Conservation (phyloP, 2,329 filamentous ascomycete species). For the Nothophaeocryptopus gaeumannii region DNA sequence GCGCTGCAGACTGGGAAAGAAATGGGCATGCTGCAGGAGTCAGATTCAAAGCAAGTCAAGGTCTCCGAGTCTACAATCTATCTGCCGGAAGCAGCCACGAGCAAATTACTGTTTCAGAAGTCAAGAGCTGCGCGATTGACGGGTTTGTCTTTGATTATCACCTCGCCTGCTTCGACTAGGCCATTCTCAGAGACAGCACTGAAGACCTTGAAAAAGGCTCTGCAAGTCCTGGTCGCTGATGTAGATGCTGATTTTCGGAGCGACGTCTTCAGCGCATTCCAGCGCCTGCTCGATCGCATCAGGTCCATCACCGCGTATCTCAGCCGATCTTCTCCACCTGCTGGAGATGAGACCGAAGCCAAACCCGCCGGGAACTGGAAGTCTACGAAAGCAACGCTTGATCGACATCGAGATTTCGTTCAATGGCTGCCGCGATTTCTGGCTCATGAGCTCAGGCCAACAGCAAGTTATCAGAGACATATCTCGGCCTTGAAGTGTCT, state of each 20-base stretch:
- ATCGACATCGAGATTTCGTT: conserved; percentile 54
- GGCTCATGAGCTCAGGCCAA: conserved; percentile 69
- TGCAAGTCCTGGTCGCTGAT: conserved; percentile 75
- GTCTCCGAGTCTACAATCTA: conserved; percentile 44
- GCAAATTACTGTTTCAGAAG: conserved; percentile 37
- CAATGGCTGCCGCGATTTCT: conserved; percentile 72
- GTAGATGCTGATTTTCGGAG: conserved; percentile 83
- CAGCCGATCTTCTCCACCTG: conserved; percentile 8
- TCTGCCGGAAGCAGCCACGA: conserved; percentile 49
- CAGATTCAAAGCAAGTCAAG: conserved; percentile 18
- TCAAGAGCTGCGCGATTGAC: conserved; percentile 63
- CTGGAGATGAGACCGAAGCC: neutral
- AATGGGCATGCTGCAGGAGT: conserved; percentile 44
- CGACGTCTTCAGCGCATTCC: conserved; percentile 71
- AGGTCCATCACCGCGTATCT: conserved; percentile 63
- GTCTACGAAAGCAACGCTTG: neutral
- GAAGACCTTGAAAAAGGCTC: conserved; percentile 59
- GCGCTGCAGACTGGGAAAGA: conserved; percentile 47
- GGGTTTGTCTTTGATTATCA: conserved; percentile 76
- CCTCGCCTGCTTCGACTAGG: conserved; percentile 70
- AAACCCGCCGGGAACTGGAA: neutral
- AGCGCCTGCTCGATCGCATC: conserved; percentile 73
- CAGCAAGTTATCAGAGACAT: conserved; percentile 85
- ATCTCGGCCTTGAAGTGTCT: conserved; percentile 74
- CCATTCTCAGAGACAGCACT: conserved; percentile 66